phyloP scores from a whole-genome alignment of 2,329 filamentous ascomycete species.

The Fusarium albosuccineum region DNA sequence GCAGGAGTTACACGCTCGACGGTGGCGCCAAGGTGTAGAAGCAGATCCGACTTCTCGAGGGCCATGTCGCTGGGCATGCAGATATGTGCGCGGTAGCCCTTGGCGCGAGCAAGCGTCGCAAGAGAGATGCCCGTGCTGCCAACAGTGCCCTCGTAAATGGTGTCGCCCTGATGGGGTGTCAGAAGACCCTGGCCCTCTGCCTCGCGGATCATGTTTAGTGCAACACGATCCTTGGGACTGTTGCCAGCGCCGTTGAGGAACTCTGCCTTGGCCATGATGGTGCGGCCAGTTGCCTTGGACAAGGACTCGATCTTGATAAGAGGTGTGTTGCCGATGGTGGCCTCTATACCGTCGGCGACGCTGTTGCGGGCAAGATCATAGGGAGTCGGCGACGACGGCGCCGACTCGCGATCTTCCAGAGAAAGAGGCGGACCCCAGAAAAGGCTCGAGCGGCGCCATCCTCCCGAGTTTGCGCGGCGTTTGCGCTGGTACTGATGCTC shows the following conservation, averaged over 20 bases:
- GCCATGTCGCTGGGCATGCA: slow-evolving; percentile 97
- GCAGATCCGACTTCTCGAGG: slow-evolving; percentile 87
- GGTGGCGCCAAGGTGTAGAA: slow-evolving; percentile 89
- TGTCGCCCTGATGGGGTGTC: slow-evolving; percentile 85
- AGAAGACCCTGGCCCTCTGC: slow-evolving; percentile 85
- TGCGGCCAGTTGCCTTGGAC: slow-evolving; percentile 87
- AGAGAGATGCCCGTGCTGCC: slow-evolving; percentile 97
- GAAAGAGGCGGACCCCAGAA: slow-evolving; percentile 63
- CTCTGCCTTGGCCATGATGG: slow-evolving; percentile 94
- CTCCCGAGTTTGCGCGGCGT: slow-evolving; percentile 42
- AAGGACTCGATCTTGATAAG: slow-evolving; percentile 88
- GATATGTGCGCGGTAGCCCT: slow-evolving; percentile 93
- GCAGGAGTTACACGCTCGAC: slow-evolving; percentile 92
- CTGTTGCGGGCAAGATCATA: slow-evolving; percentile 48
- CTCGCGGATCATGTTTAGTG: slow-evolving; percentile 85
- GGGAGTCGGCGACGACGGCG: slow-evolving; percentile 38
- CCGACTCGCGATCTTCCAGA: slow-evolving; percentile 68
- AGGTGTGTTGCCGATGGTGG: slow-evolving; percentile 93
- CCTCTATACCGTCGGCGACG: slow-evolving; percentile 84
- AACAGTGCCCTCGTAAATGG: slow-evolving; percentile 97
- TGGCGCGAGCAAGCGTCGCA: slow-evolving; percentile 86
- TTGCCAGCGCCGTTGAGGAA: slow-evolving; percentile 95
- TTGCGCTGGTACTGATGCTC: slow-evolving; percentile 72
- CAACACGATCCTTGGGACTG: slow-evolving; percentile 95
- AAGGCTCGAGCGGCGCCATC: slow-evolving; percentile 57